A percentile compares a stretch with the other conserved stretches of the same genome.
Evolutionary conservation across 805 yeast species (phyloP).

Genomic region (Yamadazyma akitaensis): DNA sequence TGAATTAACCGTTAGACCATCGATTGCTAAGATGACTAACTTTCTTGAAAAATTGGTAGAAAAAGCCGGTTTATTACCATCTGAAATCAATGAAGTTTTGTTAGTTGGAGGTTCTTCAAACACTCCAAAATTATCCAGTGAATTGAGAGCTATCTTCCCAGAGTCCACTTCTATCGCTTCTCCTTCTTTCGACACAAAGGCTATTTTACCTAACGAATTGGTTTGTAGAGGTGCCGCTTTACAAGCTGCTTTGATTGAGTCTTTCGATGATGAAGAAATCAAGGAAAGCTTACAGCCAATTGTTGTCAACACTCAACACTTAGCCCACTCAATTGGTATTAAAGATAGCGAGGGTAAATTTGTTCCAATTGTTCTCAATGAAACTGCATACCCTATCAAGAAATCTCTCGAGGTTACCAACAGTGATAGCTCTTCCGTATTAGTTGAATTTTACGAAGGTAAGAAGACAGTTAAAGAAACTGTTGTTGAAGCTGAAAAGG

Average conservation of each 20-base stretch:
- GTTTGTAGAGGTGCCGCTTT: slow-evolving; percentile 93
- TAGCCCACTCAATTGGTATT: slow-evolving; percentile 80
- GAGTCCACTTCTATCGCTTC: slow-evolving; percentile 72
- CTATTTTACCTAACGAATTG: slow-evolving; percentile 84
- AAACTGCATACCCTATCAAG: slow-evolving; percentile 90
- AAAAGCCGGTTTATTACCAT: slow-evolving; percentile 80
- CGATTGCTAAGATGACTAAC: slow-evolving; percentile 67
- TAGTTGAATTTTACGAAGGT: slow-evolving; percentile 79
- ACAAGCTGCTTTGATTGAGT: slow-evolving; percentile 84
- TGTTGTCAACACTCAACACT: slow-evolving; percentile 84
- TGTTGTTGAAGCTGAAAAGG: slow-evolving; percentile 62
- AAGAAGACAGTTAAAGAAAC: slow-evolving; percentile 80
- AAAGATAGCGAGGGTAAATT: slow-evolving; percentile 70
- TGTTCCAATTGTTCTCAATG: slow-evolving; percentile 68
- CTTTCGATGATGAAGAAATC: slow-evolving; percentile 80
- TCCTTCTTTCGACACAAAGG: slow-evolving; percentile 74
- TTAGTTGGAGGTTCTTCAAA: slow-evolving; percentile 92
- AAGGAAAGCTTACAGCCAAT: slow-evolving; percentile 78
- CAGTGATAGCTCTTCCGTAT: slow-evolving; percentile 55
- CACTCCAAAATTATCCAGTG: slow-evolving; percentile 84
- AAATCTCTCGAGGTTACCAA: slow-evolving; percentile 64
- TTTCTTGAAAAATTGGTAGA: slow-evolving; percentile 72
- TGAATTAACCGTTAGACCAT: slow-evolving; percentile 81
- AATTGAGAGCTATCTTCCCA: slow-evolving; percentile 74
- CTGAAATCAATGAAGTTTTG: slow-evolving; percentile 87